Percentiles rank a stretch among this genome's conserved stretches.
These are phyloP conservation scores for Aspergillus indologenus DNA, from an alignment of 495 filamentous ascomycete genomes.

Conservation along the genomic window DNA sequence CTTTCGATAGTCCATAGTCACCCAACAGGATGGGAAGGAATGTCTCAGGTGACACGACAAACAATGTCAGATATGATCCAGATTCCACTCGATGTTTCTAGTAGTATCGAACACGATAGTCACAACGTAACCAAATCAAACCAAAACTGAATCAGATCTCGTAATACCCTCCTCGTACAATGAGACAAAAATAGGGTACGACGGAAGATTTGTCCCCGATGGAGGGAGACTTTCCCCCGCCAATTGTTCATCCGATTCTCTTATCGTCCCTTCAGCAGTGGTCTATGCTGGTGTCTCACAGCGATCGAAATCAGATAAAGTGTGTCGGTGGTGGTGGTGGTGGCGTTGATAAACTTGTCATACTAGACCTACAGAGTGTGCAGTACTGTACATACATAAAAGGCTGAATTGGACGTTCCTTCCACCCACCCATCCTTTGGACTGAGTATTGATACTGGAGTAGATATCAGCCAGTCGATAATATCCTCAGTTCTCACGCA, in stretches of 20 bases:
- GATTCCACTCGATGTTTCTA: not conserved
- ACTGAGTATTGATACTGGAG: too few species aligned
- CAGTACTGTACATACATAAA: not conserved
- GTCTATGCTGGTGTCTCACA: too few species aligned
- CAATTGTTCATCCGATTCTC: not conserved
- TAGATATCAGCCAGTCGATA: too few species aligned
- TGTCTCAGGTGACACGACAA: not conserved
- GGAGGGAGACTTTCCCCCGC: too few species aligned
- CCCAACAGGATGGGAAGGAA: not conserved
- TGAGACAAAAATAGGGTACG: not conserved
- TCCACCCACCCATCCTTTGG: too few species aligned
- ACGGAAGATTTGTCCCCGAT: too few species aligned
- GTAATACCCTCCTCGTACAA: not conserved
- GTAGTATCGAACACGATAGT: not conserved
- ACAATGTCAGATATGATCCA: not conserved
- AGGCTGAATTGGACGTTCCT: not conserved
- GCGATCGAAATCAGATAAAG: not conserved
- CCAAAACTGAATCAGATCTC: not conserved
- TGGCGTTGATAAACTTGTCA: not conserved
- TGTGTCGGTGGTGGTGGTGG: not conserved
- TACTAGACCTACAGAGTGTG: not conserved
- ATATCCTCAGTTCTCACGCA: too few species aligned
- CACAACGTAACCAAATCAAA: too few species aligned
- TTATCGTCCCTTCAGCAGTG: not conserved
- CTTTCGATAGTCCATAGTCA: not conserved